These are phyloP conservation scores for Talaromyces islandicus DNA, from an alignment of 2,329 filamentous ascomycete species.

Conservation along the genomic window DNA sequence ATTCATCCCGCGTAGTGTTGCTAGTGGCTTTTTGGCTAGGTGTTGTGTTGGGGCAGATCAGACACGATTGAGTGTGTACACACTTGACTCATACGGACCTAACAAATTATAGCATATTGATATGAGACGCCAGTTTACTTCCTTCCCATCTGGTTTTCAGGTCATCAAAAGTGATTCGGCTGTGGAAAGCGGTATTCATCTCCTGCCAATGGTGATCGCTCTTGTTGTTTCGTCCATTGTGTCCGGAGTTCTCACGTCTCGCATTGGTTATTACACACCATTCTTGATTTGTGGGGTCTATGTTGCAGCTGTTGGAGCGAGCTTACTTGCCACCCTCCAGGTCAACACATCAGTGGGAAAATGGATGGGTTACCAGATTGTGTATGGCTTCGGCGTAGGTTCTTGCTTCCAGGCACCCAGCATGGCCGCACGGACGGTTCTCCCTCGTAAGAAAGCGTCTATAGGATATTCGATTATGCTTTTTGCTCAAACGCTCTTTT, in stretches of 20 bases:
- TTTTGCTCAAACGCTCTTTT: conserved; percentile 17
- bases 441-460: conserved; percentile 20
- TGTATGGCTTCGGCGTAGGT: conserved; percentile 16
- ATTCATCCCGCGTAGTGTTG: conserved; percentile 39
- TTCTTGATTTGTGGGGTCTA: conserved; percentile 20
- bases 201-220: conserved; percentile 35
- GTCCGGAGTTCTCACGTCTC: conserved; percentile 20
- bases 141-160: conserved; percentile 14
- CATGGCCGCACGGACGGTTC: conserved; percentile 16
- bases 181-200: conserved; percentile 31
- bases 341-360: conserved; percentile 14
- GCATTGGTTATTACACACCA: conserved; percentile 21
- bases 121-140: conserved; percentile 23
- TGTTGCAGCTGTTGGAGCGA: conserved; percentile 21
- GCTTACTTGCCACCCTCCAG: conserved; percentile 26
- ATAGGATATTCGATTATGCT: conserved; percentile 19
- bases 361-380: conserved; percentile 22
- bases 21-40: conserved; percentile 13
- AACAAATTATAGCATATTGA: background rate
- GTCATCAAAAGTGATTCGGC: conserved; percentile 26
- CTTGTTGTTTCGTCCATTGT: conserved; percentile 22
- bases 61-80: background rate
- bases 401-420: conserved; percentile 14
- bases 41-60: conserved; percentile 1
- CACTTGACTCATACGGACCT: background rate